A percentile compares a stretch with the other conserved stretches of the same genome.
phyloP scores from a whole-genome alignment of 2,329 filamentous ascomycete species.

The Didymella sp. region DNA sequence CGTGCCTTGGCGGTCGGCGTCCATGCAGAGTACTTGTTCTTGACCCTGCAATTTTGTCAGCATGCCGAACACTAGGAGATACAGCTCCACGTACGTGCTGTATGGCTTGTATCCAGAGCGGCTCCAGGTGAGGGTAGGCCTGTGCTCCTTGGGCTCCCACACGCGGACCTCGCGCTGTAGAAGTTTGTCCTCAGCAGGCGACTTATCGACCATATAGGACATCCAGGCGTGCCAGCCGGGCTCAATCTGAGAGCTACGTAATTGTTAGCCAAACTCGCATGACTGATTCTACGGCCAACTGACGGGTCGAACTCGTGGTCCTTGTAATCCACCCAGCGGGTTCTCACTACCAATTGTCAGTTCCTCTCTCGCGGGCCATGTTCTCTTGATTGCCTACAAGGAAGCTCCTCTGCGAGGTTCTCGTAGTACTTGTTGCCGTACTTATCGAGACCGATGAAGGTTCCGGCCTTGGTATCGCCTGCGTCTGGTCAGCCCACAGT shows the following conservation, averaged over 20 bases:
- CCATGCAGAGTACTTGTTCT: constrained; percentile 59
- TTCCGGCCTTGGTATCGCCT: constrained; percentile 97
- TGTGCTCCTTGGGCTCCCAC: constrained; percentile 79
- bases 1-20: constrained; percentile 56
- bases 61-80: neutral
- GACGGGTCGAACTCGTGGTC: constrained; percentile 82
- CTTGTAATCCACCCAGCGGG: constrained; percentile 97
- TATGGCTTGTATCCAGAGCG: constrained; percentile 90
- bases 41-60: constrained; percentile 48
- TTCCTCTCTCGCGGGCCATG: neutral
- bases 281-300: constrained; percentile 36
- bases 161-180: constrained; percentile 69
- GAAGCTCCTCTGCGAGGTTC: constrained; percentile 88
- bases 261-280: constrained; percentile 46
- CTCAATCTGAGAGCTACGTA: constrained; percentile 77
- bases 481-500: constrained; percentile 39
- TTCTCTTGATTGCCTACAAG: constrained; percentile 65
- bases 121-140: constrained; percentile 76
- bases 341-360: constrained; percentile 70
- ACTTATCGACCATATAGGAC: constrained; percentile 87
- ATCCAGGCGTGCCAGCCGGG: constrained; percentile 99
- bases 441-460: constrained; percentile 81
- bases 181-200: constrained; percentile 78
- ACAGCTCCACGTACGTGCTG: constrained; percentile 75
- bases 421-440: constrained; percentile 99